Conservation (phyloP, 768 basidiomycete genomes). For the Suillus sp. region DNA sequence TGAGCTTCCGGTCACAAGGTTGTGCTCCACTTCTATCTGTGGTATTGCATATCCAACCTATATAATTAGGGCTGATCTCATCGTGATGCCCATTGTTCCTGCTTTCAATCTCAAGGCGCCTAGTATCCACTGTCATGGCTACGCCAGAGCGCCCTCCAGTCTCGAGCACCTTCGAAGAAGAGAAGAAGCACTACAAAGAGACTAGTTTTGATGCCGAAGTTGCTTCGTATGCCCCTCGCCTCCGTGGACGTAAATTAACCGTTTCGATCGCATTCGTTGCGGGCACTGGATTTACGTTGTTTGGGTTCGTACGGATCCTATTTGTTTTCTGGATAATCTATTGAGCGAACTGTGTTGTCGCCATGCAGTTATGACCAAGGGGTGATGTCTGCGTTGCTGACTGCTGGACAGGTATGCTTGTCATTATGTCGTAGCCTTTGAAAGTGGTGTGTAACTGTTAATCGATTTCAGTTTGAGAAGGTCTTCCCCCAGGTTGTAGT, state of each 20-base stretch:
- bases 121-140: not conserved
- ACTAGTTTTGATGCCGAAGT: constrained; percentile 40
- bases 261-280: constrained; percentile 56
- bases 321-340: not conserved
- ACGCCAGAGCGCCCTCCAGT: not conserved
- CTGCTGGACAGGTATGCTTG: constrained; percentile 47
- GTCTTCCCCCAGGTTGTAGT: constrained; percentile 58
- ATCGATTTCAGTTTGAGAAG: constrained; percentile 48
- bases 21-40: not conserved
- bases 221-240: constrained; percentile 30
- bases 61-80: not conserved
- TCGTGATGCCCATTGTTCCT: not conserved
- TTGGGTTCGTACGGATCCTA: constrained; percentile 44
- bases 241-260: constrained; percentile 49
- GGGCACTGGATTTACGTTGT: constrained; percentile 62
- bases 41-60: not conserved
- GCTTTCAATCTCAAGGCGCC: not conserved
- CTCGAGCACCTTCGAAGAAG: constrained; percentile 3
- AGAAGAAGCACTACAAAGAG: constrained; percentile 18
- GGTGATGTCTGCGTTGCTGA: constrained; percentile 68
- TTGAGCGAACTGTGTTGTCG: not conserved
- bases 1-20: not conserved
- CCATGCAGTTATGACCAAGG: constrained; percentile 62
- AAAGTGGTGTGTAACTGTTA: not conserved
- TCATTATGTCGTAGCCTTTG: not conserved